Evolutionary conservation across 2,329 filamentous ascomycete genomes (phyloP), one percentile per base, ranked within the genome.

Genomic region (Sporothrix pseudoabietina): DNA sequence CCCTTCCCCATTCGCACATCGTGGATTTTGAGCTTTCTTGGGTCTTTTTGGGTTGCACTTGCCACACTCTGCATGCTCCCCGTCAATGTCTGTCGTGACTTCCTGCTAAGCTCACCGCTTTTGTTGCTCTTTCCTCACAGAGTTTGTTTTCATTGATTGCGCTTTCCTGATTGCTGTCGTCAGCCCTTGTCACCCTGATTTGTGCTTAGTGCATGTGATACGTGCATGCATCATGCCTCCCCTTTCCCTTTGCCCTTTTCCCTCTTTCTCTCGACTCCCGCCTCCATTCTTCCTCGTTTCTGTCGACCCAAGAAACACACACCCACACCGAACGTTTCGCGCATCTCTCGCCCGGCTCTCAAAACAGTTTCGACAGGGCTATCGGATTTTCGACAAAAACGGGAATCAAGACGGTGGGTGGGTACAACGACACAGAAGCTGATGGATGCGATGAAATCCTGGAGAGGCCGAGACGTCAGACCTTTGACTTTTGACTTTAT

Each of bases 1-100:
- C 61, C 61, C 61, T 66, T 66, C 61, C 61, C 44, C 26, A 52
- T 68, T 68, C 61, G 61, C 44, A 39, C 61, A 66, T 70, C 68
- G 52, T n/a, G 30, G 30, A 39, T 57, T 39, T 41, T 19, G 41
- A 8, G 2, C 35, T 44, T 66, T 66, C 30, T 35, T 44, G 49
- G 30, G 32, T 41, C 49, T 26, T 22, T 30, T 32, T 12, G 19
- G 65, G 65, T 52, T 44, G 65, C 47, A 52, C 44, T 32, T 68
- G 44, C 65, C 26, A 52, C 16, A 16, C 65, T 30, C 35, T 8
- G 61, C 5, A 16, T 26, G 26, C 26, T 26, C 26, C 26, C 26
- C 26, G 26, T 26, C 26, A 26, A 26, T 26, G 26, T 26, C 26
- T 26, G 26, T 26, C 26, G 26, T 26, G 26, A 26, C 26, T 26